Evolutionary conservation across 2,329 filamentous ascomycete genomes (phyloP), one percentile per base, ranked within the genome.

Genomic region (Aaosphaeria arxii): DNA sequence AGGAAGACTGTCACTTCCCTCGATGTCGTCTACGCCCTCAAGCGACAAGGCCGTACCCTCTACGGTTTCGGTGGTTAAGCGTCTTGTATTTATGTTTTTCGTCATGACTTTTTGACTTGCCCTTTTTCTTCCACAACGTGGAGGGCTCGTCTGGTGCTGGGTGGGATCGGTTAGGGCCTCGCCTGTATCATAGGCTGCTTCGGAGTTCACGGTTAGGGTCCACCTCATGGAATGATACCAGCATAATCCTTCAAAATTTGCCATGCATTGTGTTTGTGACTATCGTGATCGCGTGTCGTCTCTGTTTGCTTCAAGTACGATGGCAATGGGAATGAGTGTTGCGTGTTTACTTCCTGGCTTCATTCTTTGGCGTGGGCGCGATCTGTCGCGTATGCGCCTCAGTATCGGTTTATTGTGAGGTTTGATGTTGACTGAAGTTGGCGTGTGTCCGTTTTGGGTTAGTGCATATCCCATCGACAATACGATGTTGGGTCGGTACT

Each of bases 1-100:
- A 82, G 86, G 75, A 86, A 86, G 81, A 86, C 83, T 31, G 82
- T 86, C 70, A 84, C 74, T 41, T 83, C 80, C 49, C 77, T 83
- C 62, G 80, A 83, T 63, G 80, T 83, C 57, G 80, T 83, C 73
- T 83, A 83, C 69, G 80, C 80, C 52, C 77, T 83, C 65, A 83
- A 83, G 78, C 72, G 80, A 71, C 80, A 83, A 77, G 80, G 80
- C 69, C 79, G 80, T 73, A 86, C 82, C 62, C 80, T 86, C 39
- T 85, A 86, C 75, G 82, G 82, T 77, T 85, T 85, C 77, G 83
- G 83, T 76, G 83, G 82, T 78, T 85, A 75, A 66, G 57, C 64
- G 58, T 7, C 49, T 54, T 55, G 47, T 42, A 51, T 61, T 61
- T 56, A 54, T 58, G 51, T 63, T 67, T 67, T 61, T 59, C 61